Conservation (phyloP, 139 green algal genomes). For the Picochlorum sp. region DNA sequence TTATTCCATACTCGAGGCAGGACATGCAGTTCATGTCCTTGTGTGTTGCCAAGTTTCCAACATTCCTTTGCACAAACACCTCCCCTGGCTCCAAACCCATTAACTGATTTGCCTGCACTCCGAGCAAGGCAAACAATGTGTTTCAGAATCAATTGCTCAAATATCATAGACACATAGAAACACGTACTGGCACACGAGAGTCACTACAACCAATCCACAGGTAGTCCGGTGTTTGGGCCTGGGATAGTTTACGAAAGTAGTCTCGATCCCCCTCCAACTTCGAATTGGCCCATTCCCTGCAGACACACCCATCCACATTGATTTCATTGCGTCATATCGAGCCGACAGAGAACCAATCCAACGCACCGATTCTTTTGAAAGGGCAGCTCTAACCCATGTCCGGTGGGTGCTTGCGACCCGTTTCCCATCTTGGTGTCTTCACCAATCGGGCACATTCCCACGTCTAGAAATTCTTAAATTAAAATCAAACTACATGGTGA, state of each 20-base stretch:
- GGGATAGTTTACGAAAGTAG: conserved; percentile 40
- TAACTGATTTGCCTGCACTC: conserved; percentile 48
- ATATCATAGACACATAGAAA: conserved; percentile 15
- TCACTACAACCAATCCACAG: conserved; percentile 79
- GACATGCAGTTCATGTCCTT: conserved; percentile 65
- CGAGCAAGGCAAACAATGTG: neutral
- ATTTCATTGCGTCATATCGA: neutral
- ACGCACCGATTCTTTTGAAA: no score
- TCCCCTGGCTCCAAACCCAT: conserved; percentile 60
- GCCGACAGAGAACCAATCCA: no score
- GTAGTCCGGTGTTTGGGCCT: conserved; percentile 59
- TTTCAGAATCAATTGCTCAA: conserved; percentile 5
- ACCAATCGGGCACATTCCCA: no score
- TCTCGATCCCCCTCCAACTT: conserved; percentile 22
- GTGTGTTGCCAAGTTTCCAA: conserved; percentile 73
- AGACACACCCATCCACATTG: neutral
- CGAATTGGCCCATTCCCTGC: conserved; percentile 34
- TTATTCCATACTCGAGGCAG: conserved; percentile 66
- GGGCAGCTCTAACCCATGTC: no score
- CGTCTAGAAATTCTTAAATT: no score
- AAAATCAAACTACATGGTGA: no score
- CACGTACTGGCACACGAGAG: conserved; percentile 39
- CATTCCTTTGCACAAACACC: conserved; percentile 79
- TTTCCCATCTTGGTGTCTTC: no score
- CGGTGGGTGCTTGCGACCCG: no score